These are phyloP conservation scores for Eragrostis nindensis DNA, from an alignment of 176 grass and related monocot genomes.

Conservation along the genomic window DNA sequence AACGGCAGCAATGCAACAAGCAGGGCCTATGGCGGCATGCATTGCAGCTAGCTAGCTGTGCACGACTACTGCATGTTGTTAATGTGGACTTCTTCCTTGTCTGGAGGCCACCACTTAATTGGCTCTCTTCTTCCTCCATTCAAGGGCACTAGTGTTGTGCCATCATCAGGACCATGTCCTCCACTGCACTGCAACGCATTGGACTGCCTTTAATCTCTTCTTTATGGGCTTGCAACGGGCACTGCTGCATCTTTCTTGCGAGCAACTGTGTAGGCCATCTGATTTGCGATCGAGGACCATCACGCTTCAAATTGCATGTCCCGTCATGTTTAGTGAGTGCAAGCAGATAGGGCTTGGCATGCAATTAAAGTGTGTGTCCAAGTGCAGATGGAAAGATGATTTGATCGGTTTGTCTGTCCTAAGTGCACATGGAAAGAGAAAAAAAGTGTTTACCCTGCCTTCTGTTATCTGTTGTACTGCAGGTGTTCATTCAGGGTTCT, in stretches of 20 bases:
- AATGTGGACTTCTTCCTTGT: slow-evolving; percentile 34
- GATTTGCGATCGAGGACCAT: slow-evolving; percentile 32
- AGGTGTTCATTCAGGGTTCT: background rate
- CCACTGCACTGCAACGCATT: slow-evolving; percentile 34
- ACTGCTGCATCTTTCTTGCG: slow-evolving; percentile 22
- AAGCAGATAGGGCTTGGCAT: slow-evolving; percentile 20
- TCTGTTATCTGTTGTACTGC: slow-evolving; percentile 21
- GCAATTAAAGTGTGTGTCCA: slow-evolving; percentile 35
- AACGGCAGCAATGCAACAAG: background rate
- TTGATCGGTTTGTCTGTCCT: background rate
- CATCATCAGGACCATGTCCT: slow-evolving; percentile 44
- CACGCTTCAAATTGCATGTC: slow-evolving; percentile 30
- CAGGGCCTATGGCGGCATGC: background rate
- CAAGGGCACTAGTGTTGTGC: slow-evolving; percentile 24
- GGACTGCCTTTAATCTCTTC: slow-evolving; percentile 38
- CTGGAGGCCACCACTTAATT: slow-evolving; percentile 25
- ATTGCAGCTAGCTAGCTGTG: slow-evolving; percentile 22
- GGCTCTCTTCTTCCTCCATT: slow-evolving; percentile 20
- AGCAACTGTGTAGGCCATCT: background rate
- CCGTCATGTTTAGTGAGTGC: slow-evolving; percentile 31
- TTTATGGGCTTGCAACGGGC: slow-evolving; percentile 33
- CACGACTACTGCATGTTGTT: slow-evolving; percentile 11
- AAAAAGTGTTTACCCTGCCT: background rate
- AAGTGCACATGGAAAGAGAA: background rate
- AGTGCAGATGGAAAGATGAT: slow-evolving; percentile 30